Percentiles rank a stretch among this genome's conserved stretches.
Conservation (phyloP, 805 yeast species). For the Starmerella bombi region DNA sequence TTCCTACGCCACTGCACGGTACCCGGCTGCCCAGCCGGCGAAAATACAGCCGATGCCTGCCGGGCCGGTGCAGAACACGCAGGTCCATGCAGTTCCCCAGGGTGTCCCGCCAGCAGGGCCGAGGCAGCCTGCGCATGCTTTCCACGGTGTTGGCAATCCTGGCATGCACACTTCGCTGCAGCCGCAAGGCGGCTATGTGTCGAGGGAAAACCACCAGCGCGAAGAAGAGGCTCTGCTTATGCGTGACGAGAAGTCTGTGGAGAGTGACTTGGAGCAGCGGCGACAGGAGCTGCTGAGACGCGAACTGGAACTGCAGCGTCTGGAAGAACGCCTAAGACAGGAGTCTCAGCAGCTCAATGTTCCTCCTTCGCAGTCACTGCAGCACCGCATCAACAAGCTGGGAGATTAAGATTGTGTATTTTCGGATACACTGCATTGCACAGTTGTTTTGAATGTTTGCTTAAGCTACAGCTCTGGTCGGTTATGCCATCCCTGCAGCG, state of each 20-base stretch:
- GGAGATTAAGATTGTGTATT: neutral
- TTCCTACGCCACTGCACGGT: neutral
- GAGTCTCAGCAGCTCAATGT: conserved; percentile 33
- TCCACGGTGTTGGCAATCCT: neutral
- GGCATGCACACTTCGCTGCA: conserved; percentile 1
- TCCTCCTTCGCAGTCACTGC: conserved; percentile 33
- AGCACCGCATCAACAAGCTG: conserved; percentile 27
- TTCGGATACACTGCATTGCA: too few relatives aligned
- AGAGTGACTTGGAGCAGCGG: conserved; percentile 68
- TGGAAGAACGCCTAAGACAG: conserved; percentile 53
- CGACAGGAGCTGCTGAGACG: conserved; percentile 71
- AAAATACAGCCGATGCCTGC: neutral
- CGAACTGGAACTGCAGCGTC: conserved; percentile 72
- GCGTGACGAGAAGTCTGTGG: conserved; percentile 79
- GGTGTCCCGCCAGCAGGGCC: neutral
- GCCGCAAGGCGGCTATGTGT: conserved; percentile 31
- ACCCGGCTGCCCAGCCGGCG: neutral
- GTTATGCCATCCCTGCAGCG: too few relatives aligned
- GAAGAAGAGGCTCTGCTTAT: conserved; percentile 78
- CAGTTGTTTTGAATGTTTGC: too few relatives aligned
- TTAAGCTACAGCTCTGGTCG: too few relatives aligned
- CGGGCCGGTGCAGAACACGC: neutral
- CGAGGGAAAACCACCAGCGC: conserved; percentile 80
- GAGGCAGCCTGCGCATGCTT: neutral
- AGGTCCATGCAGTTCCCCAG: neutral